phyloP scores from a whole-genome alignment of 2,329 filamentous ascomycete genomes.

The Trichothecium sympodiale region DNA sequence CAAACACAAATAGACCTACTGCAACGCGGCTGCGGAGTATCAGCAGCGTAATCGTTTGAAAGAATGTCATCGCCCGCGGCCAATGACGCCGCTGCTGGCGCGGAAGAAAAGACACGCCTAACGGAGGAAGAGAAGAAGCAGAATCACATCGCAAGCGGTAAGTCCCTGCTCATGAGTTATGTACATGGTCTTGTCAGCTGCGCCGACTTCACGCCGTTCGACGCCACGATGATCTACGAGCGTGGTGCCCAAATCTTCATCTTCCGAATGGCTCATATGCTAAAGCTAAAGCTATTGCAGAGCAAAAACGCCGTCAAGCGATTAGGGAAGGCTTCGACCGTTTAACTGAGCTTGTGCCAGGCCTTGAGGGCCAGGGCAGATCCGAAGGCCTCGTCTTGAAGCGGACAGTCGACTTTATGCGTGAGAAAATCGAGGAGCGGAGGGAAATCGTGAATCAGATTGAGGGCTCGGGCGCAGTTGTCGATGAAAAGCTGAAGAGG shows the following conservation, averaged over 20 bases:
- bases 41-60: too few species aligned
- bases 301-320: conserved; percentile 40
- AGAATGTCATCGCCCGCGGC: conserved; percentile 8
- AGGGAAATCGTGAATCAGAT: conserved; percentile 46
- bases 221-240: too few species aligned
- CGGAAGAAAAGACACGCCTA: conserved; percentile 37
- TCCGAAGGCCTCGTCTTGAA: conserved; percentile 79
- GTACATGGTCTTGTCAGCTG: too few species aligned
- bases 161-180: conserved; percentile 3
- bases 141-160: conserved; percentile 44
- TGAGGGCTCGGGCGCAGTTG: conserved; percentile 45
- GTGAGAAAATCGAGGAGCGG: conserved; percentile 46
- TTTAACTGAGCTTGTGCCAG: conserved; percentile 69
- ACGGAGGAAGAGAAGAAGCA: conserved; percentile 45
- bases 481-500: conserved; percentile 36
- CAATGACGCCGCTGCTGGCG: conserved; percentile 9
- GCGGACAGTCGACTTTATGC: conserved; percentile 56
- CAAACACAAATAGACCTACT: too few species aligned
- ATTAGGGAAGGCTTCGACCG: conserved; percentile 79
- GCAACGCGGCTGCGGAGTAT: too few species aligned
- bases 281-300: too few species aligned
- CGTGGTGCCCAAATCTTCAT: too few species aligned
- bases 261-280: too few species aligned
- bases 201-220: too few species aligned
- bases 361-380: conserved; percentile 69